These are phyloP conservation scores for Cercospora janseana DNA, from an alignment of 2,329 filamentous ascomycete genomes.

Conservation along the genomic window DNA sequence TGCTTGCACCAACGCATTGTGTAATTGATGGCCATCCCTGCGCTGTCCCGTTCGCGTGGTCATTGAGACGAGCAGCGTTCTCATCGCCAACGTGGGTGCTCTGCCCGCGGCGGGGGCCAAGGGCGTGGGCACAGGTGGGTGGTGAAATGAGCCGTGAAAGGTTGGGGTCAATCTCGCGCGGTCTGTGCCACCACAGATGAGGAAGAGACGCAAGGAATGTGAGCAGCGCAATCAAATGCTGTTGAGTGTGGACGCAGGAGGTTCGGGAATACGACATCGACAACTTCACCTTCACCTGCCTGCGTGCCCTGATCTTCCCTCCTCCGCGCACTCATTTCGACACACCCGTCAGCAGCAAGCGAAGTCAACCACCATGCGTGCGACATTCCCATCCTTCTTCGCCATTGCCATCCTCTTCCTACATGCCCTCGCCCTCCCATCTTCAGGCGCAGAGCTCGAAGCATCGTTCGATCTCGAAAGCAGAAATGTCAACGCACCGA, in stretches of 20 bases:
- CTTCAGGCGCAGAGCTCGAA: not conserved
- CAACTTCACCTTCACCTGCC: not conserved
- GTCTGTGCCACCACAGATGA: constrained; percentile 3
- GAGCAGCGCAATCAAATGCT: constrained; percentile 4
- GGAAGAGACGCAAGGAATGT: constrained; percentile 11
- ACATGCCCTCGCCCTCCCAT: constrained; percentile 12
- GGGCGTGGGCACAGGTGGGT: too few species aligned
- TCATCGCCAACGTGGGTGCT: too few species aligned
- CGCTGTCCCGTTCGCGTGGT: not conserved
- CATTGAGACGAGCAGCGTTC: not conserved
- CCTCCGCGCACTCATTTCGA: not conserved
- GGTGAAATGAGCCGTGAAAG: too few species aligned
- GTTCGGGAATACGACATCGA: not conserved
- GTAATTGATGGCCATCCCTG: not conserved
- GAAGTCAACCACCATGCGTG: constrained; percentile 5
- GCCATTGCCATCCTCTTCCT: constrained; percentile 11
- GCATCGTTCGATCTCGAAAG: constrained; percentile 2
- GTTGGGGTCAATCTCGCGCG: constrained; percentile 14
- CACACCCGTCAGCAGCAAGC: not conserved
- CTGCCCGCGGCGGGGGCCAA: too few species aligned
- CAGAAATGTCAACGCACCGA: constrained; percentile 20
- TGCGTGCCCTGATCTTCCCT: not conserved
- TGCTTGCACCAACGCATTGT: constrained; percentile 1
- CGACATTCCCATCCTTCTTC: constrained; percentile 1
- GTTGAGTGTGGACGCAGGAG: too few species aligned